Conservation (phyloP, 2,329 filamentous ascomycete species). For the Apiospora sp. region DNA sequence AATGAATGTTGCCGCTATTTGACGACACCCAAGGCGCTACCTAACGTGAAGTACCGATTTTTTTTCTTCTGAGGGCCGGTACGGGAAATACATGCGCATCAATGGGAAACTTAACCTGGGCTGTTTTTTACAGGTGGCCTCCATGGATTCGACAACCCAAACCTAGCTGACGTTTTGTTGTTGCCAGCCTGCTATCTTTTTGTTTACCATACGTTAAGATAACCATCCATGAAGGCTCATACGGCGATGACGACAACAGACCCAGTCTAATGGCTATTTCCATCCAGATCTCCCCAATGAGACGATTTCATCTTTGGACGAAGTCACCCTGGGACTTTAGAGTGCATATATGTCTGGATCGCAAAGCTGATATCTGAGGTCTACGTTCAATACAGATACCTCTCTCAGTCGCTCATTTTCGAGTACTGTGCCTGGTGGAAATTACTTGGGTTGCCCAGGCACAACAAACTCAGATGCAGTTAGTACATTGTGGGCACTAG, state of each 20-base stretch:
- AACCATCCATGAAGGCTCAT: not conserved
- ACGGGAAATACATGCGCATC: not conserved
- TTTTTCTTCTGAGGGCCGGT: not conserved
- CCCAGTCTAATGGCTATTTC: conserved; percentile 12
- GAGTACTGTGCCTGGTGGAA: conserved; percentile 4
- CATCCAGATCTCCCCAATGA: conserved; percentile 7
- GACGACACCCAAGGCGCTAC: conserved; percentile 8
- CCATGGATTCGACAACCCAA: not conserved
- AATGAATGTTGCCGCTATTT: conserved; percentile 19
- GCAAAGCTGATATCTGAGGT: not conserved
- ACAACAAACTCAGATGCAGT: not conserved
- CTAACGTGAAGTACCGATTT: conserved; percentile 7
- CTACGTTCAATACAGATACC: too few species aligned
- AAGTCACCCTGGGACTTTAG: not conserved
- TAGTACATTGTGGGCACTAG: not conserved
- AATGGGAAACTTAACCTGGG: conserved; percentile 12
- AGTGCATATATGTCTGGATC: not conserved
- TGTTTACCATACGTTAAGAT: not conserved
- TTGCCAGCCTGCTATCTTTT: not conserved
- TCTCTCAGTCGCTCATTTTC: not conserved
- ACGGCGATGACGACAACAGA: conserved; percentile 18
- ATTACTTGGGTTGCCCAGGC: conserved; percentile 9
- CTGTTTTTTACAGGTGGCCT: conserved; percentile 4
- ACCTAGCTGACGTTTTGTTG: conserved; percentile 9
- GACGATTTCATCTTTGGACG: not conserved